These are phyloP conservation scores for Phytopythium boreale DNA, from an alignment of 352 stramenopile genomes.

Conservation along the genomic window DNA sequence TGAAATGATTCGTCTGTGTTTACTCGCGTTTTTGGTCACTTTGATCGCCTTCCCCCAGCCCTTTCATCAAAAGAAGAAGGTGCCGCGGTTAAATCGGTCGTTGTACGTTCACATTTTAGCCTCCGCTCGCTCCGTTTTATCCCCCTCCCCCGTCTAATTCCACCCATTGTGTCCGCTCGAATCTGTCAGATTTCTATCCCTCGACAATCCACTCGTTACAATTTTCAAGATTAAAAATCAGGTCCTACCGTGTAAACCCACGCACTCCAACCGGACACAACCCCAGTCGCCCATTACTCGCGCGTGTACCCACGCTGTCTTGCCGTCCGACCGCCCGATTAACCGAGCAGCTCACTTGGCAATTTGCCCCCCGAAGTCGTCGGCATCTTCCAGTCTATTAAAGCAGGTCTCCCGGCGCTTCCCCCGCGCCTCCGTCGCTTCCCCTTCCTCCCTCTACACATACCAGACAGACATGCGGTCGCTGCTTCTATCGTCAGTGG, in stretches of 20 bases:
- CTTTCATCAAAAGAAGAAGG: neutral
- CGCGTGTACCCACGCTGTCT: neutral
- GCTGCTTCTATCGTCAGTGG: constrained; percentile 1
- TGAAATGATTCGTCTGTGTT: too few species aligned
- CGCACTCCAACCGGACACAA: neutral
- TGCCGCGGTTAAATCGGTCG: too few species aligned
- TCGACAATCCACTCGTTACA: neutral
- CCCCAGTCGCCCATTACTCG: neutral
- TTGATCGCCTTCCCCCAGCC: neutral
- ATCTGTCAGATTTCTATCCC: neutral
- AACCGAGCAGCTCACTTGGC: neutral
- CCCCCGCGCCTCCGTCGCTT: neutral
- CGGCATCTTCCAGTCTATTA: neutral
- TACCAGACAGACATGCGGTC: constrained; percentile 1
- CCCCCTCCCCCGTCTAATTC: neutral
- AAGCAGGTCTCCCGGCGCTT: neutral
- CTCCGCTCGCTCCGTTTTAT: neutral
- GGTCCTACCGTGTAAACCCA: neutral
- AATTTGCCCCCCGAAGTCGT: neutral
- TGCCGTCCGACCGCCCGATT: neutral
- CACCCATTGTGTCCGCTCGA: neutral
- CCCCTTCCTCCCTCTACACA: neutral
- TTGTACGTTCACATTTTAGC: neutral
- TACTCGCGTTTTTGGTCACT: too few species aligned
- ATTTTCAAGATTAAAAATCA: neutral